Evolutionary conservation across 306 rosid species (phyloP).

Genomic region (Quercus bicolor): DNA sequence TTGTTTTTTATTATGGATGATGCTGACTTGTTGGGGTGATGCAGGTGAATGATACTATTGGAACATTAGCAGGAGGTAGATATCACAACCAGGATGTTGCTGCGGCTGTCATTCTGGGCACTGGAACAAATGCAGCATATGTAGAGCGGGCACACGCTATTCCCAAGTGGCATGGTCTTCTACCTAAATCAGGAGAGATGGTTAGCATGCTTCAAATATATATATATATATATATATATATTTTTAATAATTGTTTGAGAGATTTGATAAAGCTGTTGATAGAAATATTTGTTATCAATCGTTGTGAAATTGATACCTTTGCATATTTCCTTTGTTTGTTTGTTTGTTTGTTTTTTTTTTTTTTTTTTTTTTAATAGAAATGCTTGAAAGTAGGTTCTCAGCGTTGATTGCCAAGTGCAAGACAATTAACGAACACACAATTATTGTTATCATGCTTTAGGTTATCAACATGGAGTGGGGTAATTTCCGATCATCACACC

Average conservation of each 20-base stretch:
- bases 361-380: neutral
- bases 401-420: neutral
- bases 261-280: too few relatives aligned
- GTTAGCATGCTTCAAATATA: constrained; percentile 36
- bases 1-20: neutral
- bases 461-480: constrained; percentile 99
- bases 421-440: neutral
- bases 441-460: constrained; percentile 33
- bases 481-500: constrained; percentile 80
- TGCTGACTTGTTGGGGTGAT: constrained; percentile 30
- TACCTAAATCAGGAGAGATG: constrained; percentile 91
- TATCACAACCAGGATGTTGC: constrained; percentile 67
- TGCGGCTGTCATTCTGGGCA: constrained; percentile 93
- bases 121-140: constrained; percentile 98
- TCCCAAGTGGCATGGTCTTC: constrained; percentile 90
- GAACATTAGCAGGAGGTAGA: constrained; percentile 90
- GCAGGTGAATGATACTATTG: constrained; percentile 95
- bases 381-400: neutral
- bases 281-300: neutral
- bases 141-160: constrained; percentile 82
- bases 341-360: too few relatives aligned
- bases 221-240: neutral
- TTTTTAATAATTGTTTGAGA: too few relatives aligned
- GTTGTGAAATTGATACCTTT: neutral
- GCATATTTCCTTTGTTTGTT: neutral